phyloP scores from a whole-genome alignment of 257 asterid species.

The Coffea canephora region DNA sequence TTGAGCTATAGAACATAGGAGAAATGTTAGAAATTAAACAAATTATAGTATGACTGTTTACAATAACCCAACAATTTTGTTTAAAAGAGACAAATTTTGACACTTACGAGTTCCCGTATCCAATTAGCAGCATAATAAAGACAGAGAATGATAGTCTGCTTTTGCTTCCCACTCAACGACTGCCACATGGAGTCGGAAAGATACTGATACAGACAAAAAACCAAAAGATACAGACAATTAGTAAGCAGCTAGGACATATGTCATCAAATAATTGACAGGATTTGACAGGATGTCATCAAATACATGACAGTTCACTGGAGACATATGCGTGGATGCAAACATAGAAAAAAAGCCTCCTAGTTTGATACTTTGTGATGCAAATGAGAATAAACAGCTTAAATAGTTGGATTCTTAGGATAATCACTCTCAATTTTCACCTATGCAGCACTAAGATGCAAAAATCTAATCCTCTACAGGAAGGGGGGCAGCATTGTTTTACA shows the following conservation, averaged over 20 bases:
- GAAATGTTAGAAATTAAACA: conserved; percentile 15
- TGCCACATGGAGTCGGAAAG: conserved; percentile 51
- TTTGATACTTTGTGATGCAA: not conserved
- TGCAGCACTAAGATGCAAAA: not conserved
- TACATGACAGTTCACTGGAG: not conserved
- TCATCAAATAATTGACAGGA: not conserved
- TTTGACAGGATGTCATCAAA: not conserved
- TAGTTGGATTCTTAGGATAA: not conserved
- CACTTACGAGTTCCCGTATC: conserved; percentile 79
- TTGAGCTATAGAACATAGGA: conserved; percentile 53
- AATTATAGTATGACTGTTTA: not conserved
- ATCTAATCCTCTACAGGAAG: not conserved
- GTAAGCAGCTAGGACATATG: conserved; percentile 8
- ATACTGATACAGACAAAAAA: conserved; percentile 46
- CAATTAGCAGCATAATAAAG: conserved; percentile 82
- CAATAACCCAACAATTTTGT: not conserved
- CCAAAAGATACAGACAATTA: conserved; percentile 28
- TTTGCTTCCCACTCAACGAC: conserved; percentile 64
- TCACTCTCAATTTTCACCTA: not conserved
- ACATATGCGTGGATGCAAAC: not conserved
- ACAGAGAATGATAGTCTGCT: conserved; percentile 59
- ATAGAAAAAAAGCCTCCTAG: not conserved
- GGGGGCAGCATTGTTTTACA: not conserved
- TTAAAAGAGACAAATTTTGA: not conserved
- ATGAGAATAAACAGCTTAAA: not conserved